Percentiles rank a stretch among this genome's conserved stretches.
These are phyloP conservation scores for Naegleria lovaniensis DNA, from an alignment of 208 protist genomes.

Conservation along the genomic window DNA sequence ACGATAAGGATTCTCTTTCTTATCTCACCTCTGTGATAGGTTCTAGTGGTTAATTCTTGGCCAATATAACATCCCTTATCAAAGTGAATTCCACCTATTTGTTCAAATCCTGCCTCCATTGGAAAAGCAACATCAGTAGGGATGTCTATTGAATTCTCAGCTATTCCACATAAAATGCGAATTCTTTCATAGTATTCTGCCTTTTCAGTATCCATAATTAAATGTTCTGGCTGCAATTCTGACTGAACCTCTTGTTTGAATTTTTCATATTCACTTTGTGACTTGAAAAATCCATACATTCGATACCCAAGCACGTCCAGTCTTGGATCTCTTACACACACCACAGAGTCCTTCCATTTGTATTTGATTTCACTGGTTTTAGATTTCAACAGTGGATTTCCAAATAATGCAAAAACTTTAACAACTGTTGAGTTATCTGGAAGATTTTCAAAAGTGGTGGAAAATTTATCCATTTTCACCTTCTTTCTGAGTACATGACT, in stretches of 20 bases:
- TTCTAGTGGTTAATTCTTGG: conserved; percentile 87
- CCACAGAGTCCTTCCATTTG: not conserved
- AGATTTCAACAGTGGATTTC: not conserved
- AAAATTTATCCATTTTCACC: not conserved
- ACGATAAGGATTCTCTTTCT: conserved; percentile 79
- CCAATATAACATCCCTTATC: conserved; percentile 92
- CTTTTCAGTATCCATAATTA: not conserved
- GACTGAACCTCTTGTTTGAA: not conserved
- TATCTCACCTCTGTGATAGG: conserved; percentile 81
- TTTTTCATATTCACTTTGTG: not conserved
- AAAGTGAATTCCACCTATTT: conserved; percentile 77
- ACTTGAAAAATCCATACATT: not conserved
- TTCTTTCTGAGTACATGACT: not conserved
- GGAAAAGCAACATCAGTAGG: conserved; percentile 61
- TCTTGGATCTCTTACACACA: not conserved
- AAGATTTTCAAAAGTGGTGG: not conserved
- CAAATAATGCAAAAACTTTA: not conserved
- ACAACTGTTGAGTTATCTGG: not conserved
- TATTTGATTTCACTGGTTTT: not conserved
- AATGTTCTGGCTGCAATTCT: not conserved
- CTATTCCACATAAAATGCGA: conserved; percentile 49
- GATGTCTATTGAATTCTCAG: conserved; percentile 69
- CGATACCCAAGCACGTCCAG: not conserved
- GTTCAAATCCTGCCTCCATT: conserved; percentile 81
- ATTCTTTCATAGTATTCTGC: conserved; percentile 7